Evolutionary conservation across 1,139 yeast genomes (phyloP).

Genomic region (Saccharomycopsis hybrid): DNA sequence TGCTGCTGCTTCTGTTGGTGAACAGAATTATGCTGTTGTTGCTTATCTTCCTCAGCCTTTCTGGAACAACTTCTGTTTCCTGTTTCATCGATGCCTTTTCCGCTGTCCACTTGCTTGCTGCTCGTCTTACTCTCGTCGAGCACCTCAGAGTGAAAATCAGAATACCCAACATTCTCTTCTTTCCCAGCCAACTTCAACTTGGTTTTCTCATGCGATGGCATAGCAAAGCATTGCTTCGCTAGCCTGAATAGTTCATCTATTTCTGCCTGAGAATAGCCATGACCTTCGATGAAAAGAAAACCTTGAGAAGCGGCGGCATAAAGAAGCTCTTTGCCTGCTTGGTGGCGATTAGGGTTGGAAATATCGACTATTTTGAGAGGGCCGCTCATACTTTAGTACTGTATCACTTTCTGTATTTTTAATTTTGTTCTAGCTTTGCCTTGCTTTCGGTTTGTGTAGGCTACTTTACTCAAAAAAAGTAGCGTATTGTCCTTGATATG

Average conservation of each 20-base stretch:
- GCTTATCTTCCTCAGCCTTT: too few relatives aligned
- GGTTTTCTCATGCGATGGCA: slow-evolving; percentile 43
- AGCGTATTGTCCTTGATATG: too few relatives aligned
- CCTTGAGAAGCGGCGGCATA: slow-evolving; percentile 66
- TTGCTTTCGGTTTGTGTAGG: too few relatives aligned
- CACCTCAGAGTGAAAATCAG: slow-evolving; percentile 53
- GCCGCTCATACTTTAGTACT: too few relatives aligned
- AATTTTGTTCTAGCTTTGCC: too few relatives aligned
- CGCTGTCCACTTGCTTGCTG: too few relatives aligned
- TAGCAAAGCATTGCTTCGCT: slow-evolving; percentile 48
- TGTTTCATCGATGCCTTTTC: too few relatives aligned
- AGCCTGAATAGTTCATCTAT: slow-evolving; percentile 48
- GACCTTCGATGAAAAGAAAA: slow-evolving; percentile 66
- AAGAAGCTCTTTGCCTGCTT: slow-evolving; percentile 46
- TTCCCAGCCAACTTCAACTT: slow-evolving; percentile 38
- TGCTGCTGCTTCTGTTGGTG: too few relatives aligned
- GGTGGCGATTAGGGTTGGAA: slow-evolving; percentile 30
- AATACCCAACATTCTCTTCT: slow-evolving; percentile 54
- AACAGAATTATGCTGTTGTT: too few relatives aligned
- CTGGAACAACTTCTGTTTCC: too few relatives aligned
- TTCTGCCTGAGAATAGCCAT: slow-evolving; percentile 52
- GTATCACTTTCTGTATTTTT: too few relatives aligned
- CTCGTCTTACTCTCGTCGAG: slow-evolving; percentile 38
- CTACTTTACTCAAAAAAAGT: too few relatives aligned
- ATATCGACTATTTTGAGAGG: slow-evolving; percentile 46